Evolutionary conservation across 495 filamentous ascomycete genomes (phyloP).

Genomic region (Viridothelium virens): DNA sequence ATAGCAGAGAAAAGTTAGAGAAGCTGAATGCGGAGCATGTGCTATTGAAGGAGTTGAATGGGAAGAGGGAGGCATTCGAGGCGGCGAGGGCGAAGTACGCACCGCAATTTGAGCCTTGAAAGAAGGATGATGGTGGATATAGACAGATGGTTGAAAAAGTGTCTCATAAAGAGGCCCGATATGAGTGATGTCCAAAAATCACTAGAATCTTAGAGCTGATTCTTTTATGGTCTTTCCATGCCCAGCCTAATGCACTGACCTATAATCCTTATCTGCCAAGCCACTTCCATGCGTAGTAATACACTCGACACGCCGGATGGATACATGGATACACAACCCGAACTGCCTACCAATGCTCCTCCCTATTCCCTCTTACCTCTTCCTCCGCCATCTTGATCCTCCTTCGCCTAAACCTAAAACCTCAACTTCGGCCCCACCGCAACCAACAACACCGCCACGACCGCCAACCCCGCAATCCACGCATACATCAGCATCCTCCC

Average conservation of each 20-base stretch:
- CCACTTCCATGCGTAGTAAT: too few species aligned
- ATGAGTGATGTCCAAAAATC: too few species aligned
- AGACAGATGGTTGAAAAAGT: background rate
- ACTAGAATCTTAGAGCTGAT: too few species aligned
- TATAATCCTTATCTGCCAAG: too few species aligned
- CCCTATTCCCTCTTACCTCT: background rate
- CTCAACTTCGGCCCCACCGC: slow-evolving; percentile 77
- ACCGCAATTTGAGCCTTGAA: slow-evolving; percentile 35
- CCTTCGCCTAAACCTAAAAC: slow-evolving; percentile 48
- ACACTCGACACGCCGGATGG: too few species aligned
- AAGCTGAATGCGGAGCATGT: slow-evolving; percentile 27
- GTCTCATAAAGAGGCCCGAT: too few species aligned
- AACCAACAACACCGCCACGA: slow-evolving; percentile 65
- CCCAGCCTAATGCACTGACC: too few species aligned
- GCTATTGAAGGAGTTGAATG: slow-evolving; percentile 28
- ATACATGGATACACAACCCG: too few species aligned
- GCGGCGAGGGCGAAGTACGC: slow-evolving; percentile 33
- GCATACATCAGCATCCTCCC: slow-evolving; percentile 76
- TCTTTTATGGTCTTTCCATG: too few species aligned
- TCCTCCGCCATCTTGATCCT: background rate
- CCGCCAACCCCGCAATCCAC: slow-evolving; percentile 70
- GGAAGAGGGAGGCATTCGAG: slow-evolving; percentile 37
- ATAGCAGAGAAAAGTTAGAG: slow-evolving; percentile 38
- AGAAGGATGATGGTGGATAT: background rate
- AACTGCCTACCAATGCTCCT: background rate